Base-by-base conservation (phyloP, 768 basidiomycete species). In the Russula lepida region DNA sequence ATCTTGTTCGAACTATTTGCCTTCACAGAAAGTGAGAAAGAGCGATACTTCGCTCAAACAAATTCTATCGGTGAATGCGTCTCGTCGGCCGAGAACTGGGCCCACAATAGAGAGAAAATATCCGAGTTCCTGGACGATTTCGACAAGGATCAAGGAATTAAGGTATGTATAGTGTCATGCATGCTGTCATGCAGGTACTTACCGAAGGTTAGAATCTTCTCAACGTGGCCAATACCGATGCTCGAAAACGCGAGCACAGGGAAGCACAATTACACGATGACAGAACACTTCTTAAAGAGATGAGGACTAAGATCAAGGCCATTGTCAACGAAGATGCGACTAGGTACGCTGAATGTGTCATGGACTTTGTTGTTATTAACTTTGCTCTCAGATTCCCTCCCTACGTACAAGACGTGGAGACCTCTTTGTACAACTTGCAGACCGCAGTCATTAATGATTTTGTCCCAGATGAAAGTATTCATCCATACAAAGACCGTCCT, bases 1-100 rank as follows among this genome's bases (percentile, higher is more conserved):
- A 39, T 57, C 50, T 48, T 64, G 33, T 62, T 64, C 37, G 13
- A 15, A 9, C 37, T 64, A 13, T 43, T 62, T 32, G 6, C 37
- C 30, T 53, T 62, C 9, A 48, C 63, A 2, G 46, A 54, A n/a
- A 46, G 54, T 13, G 63, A 64, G 60, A 62, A 62, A 30, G 28
- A 23, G 5, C 55, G 44, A 30, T 54, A 64, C 44, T 25, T 62
- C 6, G 46, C 60, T 21, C 35, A 8, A 30, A 48, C 44, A 30
- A 9, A 3, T 2, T 35, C 56, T n/a, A 21, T 62, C 19, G 25
- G 2, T 3, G 21, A 58, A 1, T 53, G 54, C n/a, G 9, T 62
- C 17, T n/a, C 21, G 8, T 62, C 60, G 1, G 44, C 51, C 1
- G 51, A 28, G 33, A 35, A 4, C 9, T 64, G 63, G 63, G 60